These are phyloP conservation scores for Colletotrichum euphorbiae DNA, from an alignment of 2,329 filamentous ascomycete species.

Conservation along the genomic window DNA sequence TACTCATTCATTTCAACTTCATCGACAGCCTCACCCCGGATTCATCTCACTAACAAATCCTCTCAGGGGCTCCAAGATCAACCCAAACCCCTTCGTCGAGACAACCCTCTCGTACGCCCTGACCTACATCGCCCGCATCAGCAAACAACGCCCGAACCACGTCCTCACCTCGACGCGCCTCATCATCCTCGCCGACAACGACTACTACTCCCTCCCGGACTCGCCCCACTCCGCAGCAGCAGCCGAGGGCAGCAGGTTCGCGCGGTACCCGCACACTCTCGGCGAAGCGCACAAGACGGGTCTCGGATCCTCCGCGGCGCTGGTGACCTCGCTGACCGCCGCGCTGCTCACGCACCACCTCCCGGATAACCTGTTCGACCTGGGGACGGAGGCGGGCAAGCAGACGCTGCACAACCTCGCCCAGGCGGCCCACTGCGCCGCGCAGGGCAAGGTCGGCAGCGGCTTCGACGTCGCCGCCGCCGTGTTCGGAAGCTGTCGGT, in stretches of 20 bases:
- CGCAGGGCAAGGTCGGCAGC: conserved; percentile 95
- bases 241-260: conserved; percentile 67
- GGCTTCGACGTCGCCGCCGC: conserved; percentile 96
- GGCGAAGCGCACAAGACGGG: conserved; percentile 92
- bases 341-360: conserved; percentile 83
- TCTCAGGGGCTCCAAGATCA: conserved; percentile 35
- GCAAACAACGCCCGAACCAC: conserved; percentile 51
- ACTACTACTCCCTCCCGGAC: conserved; percentile 85
- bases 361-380: conserved; percentile 65
- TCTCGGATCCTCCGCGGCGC: conserved; percentile 91
- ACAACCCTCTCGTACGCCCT: conserved; percentile 89
- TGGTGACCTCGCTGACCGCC: conserved; percentile 88
- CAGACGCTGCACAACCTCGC: conserved; percentile 88
- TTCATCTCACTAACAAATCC: conserved; percentile 6
- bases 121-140: conserved; percentile 75
- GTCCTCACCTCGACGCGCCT: conserved; percentile 77
- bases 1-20: background rate
- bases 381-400: conserved; percentile 65
- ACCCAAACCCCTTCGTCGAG: conserved; percentile 87
- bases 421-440: conserved; percentile 93
- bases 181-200: conserved; percentile 92
- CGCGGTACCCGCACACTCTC: conserved; percentile 81
- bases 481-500: conserved; percentile 90
- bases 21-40: background rate
- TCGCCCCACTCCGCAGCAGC: conserved; percentile 45